Evolutionary conservation across 352 stramenopile species (phyloP).

Genomic region (Pelagophyceae sp.): DNA sequence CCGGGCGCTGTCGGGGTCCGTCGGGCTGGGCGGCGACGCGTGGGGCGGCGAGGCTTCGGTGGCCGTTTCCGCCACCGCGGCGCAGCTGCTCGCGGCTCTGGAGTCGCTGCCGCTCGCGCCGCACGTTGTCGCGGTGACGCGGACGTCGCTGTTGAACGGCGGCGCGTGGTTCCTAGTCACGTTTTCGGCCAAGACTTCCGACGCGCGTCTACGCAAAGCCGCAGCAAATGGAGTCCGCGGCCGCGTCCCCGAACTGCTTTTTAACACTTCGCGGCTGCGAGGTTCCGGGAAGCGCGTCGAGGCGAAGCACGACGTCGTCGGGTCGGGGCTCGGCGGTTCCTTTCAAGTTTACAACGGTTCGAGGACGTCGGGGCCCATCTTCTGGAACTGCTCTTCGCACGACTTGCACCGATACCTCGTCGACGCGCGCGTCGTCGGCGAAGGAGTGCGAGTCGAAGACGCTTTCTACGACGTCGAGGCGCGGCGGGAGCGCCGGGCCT

Average conservation of each 20-base stretch:
- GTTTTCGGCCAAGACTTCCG: neutral
- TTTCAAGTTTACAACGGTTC: conserved; percentile 11
- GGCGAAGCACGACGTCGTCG: neutral
- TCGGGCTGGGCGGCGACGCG: neutral
- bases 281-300: neutral
- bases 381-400: neutral
- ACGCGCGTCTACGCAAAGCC: too few species aligned
- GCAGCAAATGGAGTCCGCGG: too few species aligned
- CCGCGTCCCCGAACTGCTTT: conserved; percentile 12
- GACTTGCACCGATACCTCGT: neutral
- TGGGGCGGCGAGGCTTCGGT: neutral
- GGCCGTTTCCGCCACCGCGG: conserved; percentile 5
- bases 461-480: neutral
- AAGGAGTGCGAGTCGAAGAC: neutral
- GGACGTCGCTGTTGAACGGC: conserved; percentile 21
- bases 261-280: neutral
- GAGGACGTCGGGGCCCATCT: neutral
- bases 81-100: conserved; percentile 25
- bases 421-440: neutral
- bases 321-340: neutral
- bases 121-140: conserved; percentile 22
- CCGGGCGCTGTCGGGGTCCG: neutral
- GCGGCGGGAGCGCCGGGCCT: neutral
- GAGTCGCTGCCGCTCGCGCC: conserved; percentile 18
- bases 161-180: conserved; percentile 22